phyloP scores from a whole-genome alignment of 169 alveolate genomes.

The Haemoproteus tartakovskyi region DNA sequence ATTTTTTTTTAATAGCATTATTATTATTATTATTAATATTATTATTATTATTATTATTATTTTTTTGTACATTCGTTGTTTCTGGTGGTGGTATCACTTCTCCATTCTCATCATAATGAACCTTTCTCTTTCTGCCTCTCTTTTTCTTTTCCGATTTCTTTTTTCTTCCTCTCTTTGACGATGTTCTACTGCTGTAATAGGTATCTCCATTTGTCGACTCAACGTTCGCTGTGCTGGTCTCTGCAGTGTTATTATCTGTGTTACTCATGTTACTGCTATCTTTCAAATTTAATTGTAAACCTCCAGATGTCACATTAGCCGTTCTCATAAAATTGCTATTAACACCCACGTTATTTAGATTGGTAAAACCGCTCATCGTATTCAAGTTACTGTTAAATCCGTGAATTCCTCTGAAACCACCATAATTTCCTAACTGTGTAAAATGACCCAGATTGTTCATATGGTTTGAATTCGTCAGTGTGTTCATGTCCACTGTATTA shows the following conservation, averaged over 20 bases:
- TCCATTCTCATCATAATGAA: neutral
- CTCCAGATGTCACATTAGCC: neutral
- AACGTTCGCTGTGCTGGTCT: neutral
- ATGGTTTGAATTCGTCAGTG: too few species aligned
- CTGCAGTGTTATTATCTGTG: neutral
- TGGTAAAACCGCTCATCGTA: neutral
- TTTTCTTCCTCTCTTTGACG: slow-evolving; percentile 54
- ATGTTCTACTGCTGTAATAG: slow-evolving; percentile 1
- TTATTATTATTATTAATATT: neutral
- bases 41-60: too few species aligned
- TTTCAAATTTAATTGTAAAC: neutral
- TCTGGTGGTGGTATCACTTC: neutral
- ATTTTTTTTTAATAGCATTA: neutral
- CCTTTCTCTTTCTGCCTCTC: slow-evolving; percentile 54
- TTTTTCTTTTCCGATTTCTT: slow-evolving; percentile 64
- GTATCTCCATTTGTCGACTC: neutral
- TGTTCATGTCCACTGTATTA: too few species aligned
- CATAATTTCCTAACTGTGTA: too few species aligned
- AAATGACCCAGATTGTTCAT: too few species aligned
- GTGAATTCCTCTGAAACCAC: too few species aligned
- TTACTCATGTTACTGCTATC: neutral
- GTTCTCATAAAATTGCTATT: neutral
- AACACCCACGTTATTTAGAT: neutral
- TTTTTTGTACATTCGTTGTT: neutral
- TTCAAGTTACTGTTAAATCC: too few species aligned